These are phyloP conservation scores for Bruguiera gymnorhiza DNA, from an alignment of 345 rosid species.

Conservation along the genomic window DNA sequence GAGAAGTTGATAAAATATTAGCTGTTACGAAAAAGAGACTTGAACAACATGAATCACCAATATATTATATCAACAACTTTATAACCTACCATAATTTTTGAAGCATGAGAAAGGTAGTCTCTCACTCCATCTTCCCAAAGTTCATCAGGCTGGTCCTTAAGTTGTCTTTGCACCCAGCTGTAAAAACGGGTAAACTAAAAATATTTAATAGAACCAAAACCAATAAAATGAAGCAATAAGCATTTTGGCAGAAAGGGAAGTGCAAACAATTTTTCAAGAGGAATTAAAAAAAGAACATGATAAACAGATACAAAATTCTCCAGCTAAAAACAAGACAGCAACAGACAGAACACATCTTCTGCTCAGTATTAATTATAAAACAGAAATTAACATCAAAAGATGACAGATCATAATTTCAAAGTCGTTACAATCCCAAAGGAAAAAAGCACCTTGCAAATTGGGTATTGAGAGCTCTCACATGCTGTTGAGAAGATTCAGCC, in stretches of 20 bases:
- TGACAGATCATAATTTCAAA: neutral
- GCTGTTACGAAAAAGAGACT: neutral
- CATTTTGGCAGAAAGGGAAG: neutral
- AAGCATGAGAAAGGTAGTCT: slow-evolving; percentile 78
- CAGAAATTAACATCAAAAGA: slow-evolving; percentile 3
- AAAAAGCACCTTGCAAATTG: slow-evolving; percentile 79
- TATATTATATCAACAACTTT: neutral
- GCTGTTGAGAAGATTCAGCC: slow-evolving; percentile 71
- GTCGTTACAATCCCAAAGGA: neutral
- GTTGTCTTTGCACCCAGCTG: slow-evolving; percentile 93
- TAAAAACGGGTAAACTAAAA: slow-evolving; percentile 15
- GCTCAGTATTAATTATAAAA: neutral
- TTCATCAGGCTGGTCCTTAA: slow-evolving; percentile 94
- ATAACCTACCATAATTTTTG: slow-evolving; percentile 58
- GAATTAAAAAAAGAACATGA: neutral
- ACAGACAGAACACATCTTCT: neutral
- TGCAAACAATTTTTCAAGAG: neutral
- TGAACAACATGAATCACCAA: neutral
- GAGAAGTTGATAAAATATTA: slow-evolving; percentile 1
- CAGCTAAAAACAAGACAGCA: neutral
- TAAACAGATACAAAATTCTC: neutral
- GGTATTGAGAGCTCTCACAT: slow-evolving; percentile 87
- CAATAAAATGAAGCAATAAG: neutral
- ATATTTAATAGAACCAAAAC: neutral
- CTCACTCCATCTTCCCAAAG: slow-evolving; percentile 92